Conservation (phyloP, 305 asterid genomes). For the Fraxinus greggii region DNA sequence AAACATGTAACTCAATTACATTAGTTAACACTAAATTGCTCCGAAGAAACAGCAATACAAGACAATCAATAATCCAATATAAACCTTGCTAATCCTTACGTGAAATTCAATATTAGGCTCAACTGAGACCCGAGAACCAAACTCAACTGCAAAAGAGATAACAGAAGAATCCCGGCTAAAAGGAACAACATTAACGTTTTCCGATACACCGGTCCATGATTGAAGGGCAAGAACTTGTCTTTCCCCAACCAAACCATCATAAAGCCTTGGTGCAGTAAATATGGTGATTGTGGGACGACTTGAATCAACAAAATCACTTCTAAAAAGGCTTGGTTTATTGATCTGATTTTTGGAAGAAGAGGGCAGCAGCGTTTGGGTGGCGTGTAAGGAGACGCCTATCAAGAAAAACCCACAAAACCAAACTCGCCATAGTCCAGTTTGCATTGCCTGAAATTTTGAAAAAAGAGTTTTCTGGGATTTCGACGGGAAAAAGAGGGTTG, state of each 20-base stretch:
- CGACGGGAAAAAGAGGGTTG: slow-evolving; percentile 15
- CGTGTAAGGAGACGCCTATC: slow-evolving; percentile 63
- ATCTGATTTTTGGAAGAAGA: slow-evolving; percentile 37
- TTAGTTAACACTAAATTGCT: neutral
- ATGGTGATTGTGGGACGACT: slow-evolving; percentile 54
- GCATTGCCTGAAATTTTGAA: slow-evolving; percentile 45
- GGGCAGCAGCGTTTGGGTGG: slow-evolving; percentile 61
- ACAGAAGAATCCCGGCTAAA: slow-evolving; percentile 80
- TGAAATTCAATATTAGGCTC: slow-evolving; percentile 77
- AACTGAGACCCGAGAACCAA: slow-evolving; percentile 61
- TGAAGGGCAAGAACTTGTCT: slow-evolving; percentile 67
- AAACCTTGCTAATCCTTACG: slow-evolving; percentile 47
- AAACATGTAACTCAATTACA: neutral
- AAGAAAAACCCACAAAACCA: slow-evolving; percentile 78
- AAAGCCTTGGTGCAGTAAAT: slow-evolving; percentile 78
- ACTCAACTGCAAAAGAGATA: slow-evolving; percentile 57
- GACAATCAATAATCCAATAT: slow-evolving; percentile 8
- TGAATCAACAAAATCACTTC: slow-evolving; percentile 33
- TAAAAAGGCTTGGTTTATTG: slow-evolving; percentile 28
- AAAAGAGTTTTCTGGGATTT: neutral
- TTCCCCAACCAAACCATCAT: slow-evolving; percentile 58
- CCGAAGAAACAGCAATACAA: neutral
- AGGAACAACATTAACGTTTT: slow-evolving; percentile 56
- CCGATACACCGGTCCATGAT: slow-evolving; percentile 81
- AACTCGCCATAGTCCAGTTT: slow-evolving; percentile 61